Base-by-base conservation (phyloP, 2,329 filamentous ascomycete species). In the Sporothrix sp. region DNA sequence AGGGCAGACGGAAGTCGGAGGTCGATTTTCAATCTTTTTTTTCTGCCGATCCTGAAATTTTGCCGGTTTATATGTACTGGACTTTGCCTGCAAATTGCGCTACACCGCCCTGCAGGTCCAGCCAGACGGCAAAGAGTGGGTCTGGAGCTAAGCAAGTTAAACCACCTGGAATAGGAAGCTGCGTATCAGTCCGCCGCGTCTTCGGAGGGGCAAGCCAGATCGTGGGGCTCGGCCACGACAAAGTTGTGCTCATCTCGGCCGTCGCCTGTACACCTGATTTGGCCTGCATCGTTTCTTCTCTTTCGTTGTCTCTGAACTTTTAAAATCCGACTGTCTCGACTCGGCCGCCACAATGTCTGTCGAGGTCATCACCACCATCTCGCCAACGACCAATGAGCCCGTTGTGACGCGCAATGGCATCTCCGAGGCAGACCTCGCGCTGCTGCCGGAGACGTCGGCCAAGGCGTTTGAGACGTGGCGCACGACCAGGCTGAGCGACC, bases 381-480 rank as follows among this genome's bases (percentile, higher is more conserved):
- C 91, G 3, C 91, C 91, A 51, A 84, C 80, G 57, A 96, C 89
- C 58, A 91, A 93, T 68, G 81, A 90, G 71, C 75, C 85, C 51
- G 80, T 97, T 65, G 68, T 95, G 58, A 87, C 84, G 54, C 82
- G 90, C 58, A 81, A 82, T 66, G 88, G 87, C 59, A 74, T 85
- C 58, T 84, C 86, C 39, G 68, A 78, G 33, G 69, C 76, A 25
- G 86, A 95, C 56, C 73, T 95, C 45, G 72, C 82, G 46, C 69
- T 76, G 51, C 71, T 96, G n/a, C 84, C 89, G 48, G 73, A 79
- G 59, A 75, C 76, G 53, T 84, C 90, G 48, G 78, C 81, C 38
- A 74, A 81, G 57, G 87, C 88, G 7, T 96, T 95, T 68, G 68
- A 82, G 57, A 79, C 76, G 46, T 96, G 84, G 72, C 79, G 83